These are phyloP conservation scores for Fusarium pseudocircinatum DNA, from an alignment of 2,329 filamentous ascomycete genomes.

Conservation along the genomic window DNA sequence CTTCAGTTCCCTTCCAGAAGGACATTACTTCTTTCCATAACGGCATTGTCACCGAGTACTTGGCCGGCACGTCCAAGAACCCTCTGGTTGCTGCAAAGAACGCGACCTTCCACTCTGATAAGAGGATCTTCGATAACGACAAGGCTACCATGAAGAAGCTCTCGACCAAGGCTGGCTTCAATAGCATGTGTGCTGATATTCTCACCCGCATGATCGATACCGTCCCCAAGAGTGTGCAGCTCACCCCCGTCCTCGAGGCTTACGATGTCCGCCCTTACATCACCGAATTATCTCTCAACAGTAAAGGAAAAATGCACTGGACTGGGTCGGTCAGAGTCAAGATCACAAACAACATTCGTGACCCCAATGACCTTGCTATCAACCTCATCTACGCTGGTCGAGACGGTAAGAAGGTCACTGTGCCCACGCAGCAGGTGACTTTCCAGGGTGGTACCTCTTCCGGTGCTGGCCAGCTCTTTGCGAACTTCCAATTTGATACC, in stretches of 20 bases:
- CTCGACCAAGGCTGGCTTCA: conserved; percentile 46
- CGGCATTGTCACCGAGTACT: conserved; percentile 54
- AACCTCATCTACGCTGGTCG: conserved; percentile 29
- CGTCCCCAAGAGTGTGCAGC: conserved; percentile 43
- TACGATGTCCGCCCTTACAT: conserved; percentile 49
- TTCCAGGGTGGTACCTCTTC: conserved; percentile 22
- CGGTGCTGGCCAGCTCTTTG: conserved; percentile 42
- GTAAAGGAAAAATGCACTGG: conserved; percentile 37
- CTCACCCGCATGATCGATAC: conserved; percentile 51
- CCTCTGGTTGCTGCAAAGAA: conserved; percentile 54
- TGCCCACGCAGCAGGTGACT: not conserved
- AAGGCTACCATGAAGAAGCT: conserved; percentile 56
- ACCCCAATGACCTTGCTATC: conserved; percentile 37
- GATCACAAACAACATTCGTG: conserved; percentile 20
- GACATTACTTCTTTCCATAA: conserved; percentile 56
- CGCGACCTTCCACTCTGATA: conserved; percentile 53
- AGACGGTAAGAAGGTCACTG: conserved; percentile 5
- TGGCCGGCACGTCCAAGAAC: conserved; percentile 53
- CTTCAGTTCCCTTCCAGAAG: conserved; percentile 47
- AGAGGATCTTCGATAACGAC: conserved; percentile 55
- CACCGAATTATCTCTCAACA: conserved; percentile 40
- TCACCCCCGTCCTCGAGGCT: conserved; percentile 43
- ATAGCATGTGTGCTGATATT: conserved; percentile 44
- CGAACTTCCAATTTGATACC: conserved; percentile 45
- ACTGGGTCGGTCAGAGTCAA: conserved; percentile 42